phyloP scores from a whole-genome alignment of 306 rosid species.

The Cyamopsis tetragonoloba region DNA sequence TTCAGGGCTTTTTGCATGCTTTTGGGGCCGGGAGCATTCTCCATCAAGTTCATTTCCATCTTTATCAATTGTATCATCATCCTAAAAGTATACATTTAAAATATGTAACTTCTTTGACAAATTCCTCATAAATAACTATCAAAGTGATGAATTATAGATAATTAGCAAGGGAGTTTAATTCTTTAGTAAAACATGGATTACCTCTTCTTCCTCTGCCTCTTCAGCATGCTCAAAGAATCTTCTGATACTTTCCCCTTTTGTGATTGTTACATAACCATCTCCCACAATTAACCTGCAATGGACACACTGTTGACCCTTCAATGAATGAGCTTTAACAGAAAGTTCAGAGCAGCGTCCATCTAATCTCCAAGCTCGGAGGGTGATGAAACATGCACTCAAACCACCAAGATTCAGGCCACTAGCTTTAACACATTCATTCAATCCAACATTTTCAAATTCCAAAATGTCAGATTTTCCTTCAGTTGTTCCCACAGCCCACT shows the following conservation, averaged over 20 bases:
- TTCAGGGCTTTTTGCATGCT: constrained; percentile 99
- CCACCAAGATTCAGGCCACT: constrained; percentile 81
- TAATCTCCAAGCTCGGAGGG: constrained; percentile 90
- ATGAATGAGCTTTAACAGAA: constrained; percentile 92
- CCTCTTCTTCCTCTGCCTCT: constrained; percentile 99
- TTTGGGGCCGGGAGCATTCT: constrained; percentile 98
- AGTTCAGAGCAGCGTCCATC: constrained; percentile 91
- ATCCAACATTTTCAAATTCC: constrained; percentile 93
- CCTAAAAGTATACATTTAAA: constrained; percentile 46
- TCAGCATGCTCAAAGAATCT: constrained; percentile 98
- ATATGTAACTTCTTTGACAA: constrained; percentile 11
- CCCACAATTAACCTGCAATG: constrained; percentile 92
- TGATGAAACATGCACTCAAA: constrained; percentile 77
- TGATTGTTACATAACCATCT: constrained; percentile 84
- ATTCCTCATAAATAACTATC: background rate
- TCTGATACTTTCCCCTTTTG: constrained; percentile 88
- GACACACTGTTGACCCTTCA: constrained; percentile 91
- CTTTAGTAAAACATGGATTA: constrained; percentile 34
- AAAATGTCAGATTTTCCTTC: constrained; percentile 95
- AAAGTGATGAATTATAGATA: constrained; percentile 15
- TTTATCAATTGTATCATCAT: constrained; percentile 91
- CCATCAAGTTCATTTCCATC: constrained; percentile 94
- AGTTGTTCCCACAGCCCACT: constrained; percentile 98
- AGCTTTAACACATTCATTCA: constrained; percentile 71
- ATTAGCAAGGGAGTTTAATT: constrained; percentile 25